A percentile compares a stretch with the other conserved stretches of the same genome.
Conservation (phyloP, 129 eudicot species). For the Smallanthus sonchifolius region DNA sequence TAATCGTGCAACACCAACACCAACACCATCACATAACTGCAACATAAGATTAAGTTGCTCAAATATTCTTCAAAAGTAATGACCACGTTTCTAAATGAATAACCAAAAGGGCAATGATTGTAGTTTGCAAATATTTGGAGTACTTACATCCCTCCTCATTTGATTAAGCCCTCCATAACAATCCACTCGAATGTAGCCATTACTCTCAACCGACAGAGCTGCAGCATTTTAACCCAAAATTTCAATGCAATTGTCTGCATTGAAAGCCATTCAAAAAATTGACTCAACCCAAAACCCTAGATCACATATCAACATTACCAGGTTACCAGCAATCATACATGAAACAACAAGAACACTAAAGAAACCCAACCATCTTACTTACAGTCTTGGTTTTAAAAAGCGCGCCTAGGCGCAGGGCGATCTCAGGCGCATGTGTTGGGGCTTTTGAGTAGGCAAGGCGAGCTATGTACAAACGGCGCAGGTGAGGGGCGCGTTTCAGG, state of each 20-base stretch:
- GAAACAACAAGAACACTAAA: too few species aligned
- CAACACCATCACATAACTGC: slow-evolving; percentile 97
- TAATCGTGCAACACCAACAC: slow-evolving; percentile 88
- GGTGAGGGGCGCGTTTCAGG: too few species aligned
- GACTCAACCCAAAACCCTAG: slow-evolving; percentile 18
- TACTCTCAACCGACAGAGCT: slow-evolving; percentile 75
- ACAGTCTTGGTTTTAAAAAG: too few species aligned
- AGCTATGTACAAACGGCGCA: too few species aligned
- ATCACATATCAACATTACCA: not conserved
- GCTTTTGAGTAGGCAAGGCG: too few species aligned
- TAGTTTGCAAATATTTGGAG: not conserved
- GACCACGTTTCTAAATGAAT: not conserved
- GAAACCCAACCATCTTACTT: too few species aligned
- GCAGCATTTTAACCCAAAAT: slow-evolving; percentile 86
- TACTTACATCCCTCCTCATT: slow-evolving; percentile 96
- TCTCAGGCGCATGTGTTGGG: too few species aligned
- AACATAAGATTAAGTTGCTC: slow-evolving; percentile 9
- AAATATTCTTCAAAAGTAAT: slow-evolving; percentile 1
- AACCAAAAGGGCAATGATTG: not conserved
- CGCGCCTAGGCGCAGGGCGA: too few species aligned
- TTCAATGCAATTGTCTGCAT: slow-evolving; percentile 79
- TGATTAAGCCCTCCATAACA: slow-evolving; percentile 99
- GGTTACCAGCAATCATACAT: too few species aligned
- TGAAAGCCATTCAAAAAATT: slow-evolving; percentile 50
- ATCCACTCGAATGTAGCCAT: slow-evolving; percentile 98